Evolutionary conservation across 305 asterid genomes (phyloP).

Genomic region (Fraxinus velutina): DNA sequence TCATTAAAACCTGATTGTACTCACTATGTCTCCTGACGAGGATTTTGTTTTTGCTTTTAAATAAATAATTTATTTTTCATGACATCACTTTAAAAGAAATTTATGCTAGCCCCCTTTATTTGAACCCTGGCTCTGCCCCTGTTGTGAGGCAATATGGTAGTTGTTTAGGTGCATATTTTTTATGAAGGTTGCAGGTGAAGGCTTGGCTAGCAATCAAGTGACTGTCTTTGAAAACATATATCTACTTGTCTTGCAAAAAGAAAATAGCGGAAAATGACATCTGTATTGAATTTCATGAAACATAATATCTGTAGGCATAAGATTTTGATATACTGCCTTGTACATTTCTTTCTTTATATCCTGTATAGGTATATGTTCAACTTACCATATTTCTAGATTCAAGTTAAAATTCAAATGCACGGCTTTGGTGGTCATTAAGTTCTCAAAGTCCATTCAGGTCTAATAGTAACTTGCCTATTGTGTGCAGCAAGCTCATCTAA

Average conservation of each 20-base stretch:
- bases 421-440: not conserved
- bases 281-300: not conserved
- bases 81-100: not conserved
- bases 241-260: not conserved
- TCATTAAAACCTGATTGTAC: not conserved
- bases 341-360: not conserved
- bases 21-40: not conserved
- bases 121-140: not conserved
- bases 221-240: not conserved
- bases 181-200: not conserved
- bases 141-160: not conserved
- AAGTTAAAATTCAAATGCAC: not conserved
- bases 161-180: not conserved
- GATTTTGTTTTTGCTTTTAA: not conserved
- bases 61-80: not conserved
- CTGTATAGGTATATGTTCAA: not conserved
- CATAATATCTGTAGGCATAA: not conserved
- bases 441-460: not conserved
- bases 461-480: conserved; percentile 25
- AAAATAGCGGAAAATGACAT: not conserved
- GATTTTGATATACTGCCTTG: not conserved
- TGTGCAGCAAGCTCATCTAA: conserved; percentile 87
- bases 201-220: not conserved
- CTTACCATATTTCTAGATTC: not conserved
- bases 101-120: not conserved